Percentiles rank a stretch among this genome's conserved stretches.
These are phyloP conservation scores for Carex myosuroides DNA, from an alignment of 176 grass and related monocot species.

Conservation along the genomic window DNA sequence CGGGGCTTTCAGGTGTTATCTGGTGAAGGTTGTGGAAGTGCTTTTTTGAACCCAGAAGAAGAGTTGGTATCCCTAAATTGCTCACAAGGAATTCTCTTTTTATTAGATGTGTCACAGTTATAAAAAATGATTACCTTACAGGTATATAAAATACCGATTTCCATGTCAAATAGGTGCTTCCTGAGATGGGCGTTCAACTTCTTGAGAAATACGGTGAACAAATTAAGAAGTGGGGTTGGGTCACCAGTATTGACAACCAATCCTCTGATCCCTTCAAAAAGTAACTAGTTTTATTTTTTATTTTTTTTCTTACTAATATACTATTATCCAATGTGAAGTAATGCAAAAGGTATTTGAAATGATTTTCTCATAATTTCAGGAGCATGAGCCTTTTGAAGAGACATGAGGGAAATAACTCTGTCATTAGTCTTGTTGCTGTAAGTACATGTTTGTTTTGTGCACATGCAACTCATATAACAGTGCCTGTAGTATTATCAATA, in stretches of 20 bases:
- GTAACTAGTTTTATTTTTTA: constrained; percentile 22
- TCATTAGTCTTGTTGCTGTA: constrained; percentile 80
- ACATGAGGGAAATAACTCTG: constrained; percentile 35
- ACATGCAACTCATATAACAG: constrained; percentile 16
- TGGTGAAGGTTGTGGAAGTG: constrained; percentile 48
- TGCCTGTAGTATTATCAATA: not conserved
- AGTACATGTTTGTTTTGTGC: constrained; percentile 37
- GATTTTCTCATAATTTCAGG: constrained; percentile 43
- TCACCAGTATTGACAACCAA: constrained; percentile 42
- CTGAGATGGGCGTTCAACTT: constrained; percentile 82
- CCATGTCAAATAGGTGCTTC: constrained; percentile 49
- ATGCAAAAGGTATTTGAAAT: constrained; percentile 11
- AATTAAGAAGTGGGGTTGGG: constrained; percentile 91
- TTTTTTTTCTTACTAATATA: not conserved
- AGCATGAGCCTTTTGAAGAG: constrained; percentile 82
- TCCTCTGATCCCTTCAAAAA: constrained; percentile 63
- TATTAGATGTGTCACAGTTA: not conserved
- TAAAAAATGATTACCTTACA: constrained; percentile 1
- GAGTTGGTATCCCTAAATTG: constrained; percentile 50
- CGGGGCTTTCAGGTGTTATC: constrained; percentile 57
- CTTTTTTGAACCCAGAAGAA: constrained; percentile 68
- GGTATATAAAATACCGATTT: not conserved
- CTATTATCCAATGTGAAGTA: not conserved
- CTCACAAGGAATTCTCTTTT: constrained; percentile 16
- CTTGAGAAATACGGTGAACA: constrained; percentile 72